Evolutionary conservation across 371 early-diverging fungal genomes (phyloP).

Genomic region (Ordospora colligata): DNA sequence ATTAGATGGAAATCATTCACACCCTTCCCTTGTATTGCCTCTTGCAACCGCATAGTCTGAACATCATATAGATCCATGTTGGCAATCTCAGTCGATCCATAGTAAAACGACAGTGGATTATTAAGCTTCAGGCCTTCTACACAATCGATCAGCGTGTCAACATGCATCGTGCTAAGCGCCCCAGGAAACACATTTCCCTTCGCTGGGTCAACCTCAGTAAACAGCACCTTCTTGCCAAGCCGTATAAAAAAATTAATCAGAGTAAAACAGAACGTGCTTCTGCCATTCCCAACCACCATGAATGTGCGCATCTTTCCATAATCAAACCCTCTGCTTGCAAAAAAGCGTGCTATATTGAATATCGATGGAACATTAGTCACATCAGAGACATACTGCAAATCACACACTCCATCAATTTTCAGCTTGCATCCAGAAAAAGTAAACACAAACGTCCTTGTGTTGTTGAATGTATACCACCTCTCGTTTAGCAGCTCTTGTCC

Average conservation of each 20-base stretch:
- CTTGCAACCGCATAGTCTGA: constrained; percentile 23
- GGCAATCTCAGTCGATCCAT: constrained; percentile 45
- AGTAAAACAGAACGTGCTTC: constrained; percentile 43
- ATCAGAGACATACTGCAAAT: constrained; percentile 52
- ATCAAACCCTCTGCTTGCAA: constrained; percentile 1
- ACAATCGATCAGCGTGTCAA: constrained; percentile 37
- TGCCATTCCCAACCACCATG: constrained; percentile 48
- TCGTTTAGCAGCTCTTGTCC: constrained; percentile 58
- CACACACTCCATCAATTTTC: constrained; percentile 49
- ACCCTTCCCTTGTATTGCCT: constrained; percentile 32
- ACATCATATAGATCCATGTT: constrained; percentile 46
- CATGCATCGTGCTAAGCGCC: constrained; percentile 20
- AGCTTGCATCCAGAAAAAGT: constrained; percentile 58
- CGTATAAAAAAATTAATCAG: constrained; percentile 52
- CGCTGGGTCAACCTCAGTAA: constrained; percentile 49
- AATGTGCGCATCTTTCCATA: neutral
- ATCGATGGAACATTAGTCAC: constrained; percentile 49
- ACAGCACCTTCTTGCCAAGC: constrained; percentile 43
- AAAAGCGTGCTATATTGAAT: constrained; percentile 33
- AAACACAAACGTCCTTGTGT: constrained; percentile 54
- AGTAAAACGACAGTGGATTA: constrained; percentile 41
- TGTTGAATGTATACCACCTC: constrained; percentile 55
- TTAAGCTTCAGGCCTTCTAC: constrained; percentile 29
- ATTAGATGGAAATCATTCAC: constrained; percentile 43
- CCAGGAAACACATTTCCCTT: constrained; percentile 55